Percentiles rank a stretch among this genome's conserved stretches.
Evolutionary conservation across 306 rosid genomes (phyloP).

Genomic region (Cajanus cajan): DNA sequence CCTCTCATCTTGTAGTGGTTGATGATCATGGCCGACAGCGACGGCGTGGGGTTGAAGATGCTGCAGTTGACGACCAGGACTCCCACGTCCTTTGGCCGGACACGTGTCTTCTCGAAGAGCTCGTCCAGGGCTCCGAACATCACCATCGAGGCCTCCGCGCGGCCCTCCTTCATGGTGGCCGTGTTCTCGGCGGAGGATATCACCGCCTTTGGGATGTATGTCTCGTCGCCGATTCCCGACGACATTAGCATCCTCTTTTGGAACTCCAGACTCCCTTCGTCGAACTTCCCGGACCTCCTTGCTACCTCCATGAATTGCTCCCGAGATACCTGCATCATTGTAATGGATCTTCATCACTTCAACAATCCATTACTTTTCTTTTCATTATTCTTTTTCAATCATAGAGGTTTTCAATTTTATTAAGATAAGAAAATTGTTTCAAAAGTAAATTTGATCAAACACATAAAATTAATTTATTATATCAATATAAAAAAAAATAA

Average conservation of each 20-base stretch:
- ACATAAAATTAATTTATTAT: too few species aligned
- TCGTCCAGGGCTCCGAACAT: slow-evolving; percentile 96
- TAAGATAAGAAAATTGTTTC: too few species aligned
- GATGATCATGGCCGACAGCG: slow-evolving; percentile 92
- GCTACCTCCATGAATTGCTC: slow-evolving; percentile 74
- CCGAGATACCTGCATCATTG: slow-evolving; percentile 67
- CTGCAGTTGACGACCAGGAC: slow-evolving; percentile 89
- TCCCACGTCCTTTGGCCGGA: slow-evolving; percentile 84
- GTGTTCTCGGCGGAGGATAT: slow-evolving; percentile 50
- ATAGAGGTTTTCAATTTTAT: too few species aligned
- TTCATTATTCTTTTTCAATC: too few species aligned
- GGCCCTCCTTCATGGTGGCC: slow-evolving; percentile 92
- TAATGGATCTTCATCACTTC: background rate
- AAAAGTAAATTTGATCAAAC: too few species aligned
- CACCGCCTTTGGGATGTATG: slow-evolving; percentile 72
- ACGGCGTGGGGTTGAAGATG: slow-evolving; percentile 95
- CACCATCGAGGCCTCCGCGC: slow-evolving; percentile 78
- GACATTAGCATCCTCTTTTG: slow-evolving; percentile 67
- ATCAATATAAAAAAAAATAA: too few species aligned
- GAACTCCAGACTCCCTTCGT: slow-evolving; percentile 64
- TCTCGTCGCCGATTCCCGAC: slow-evolving; percentile 90
- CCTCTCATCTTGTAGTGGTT: slow-evolving; percentile 99
- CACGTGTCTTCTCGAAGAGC: slow-evolving; percentile 74
- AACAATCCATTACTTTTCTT: too few species aligned
- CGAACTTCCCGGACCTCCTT: slow-evolving; percentile 77